Evolutionary conservation across 345 rosid species (phyloP).

Genomic region (Erysimum cheiranthoides): DNA sequence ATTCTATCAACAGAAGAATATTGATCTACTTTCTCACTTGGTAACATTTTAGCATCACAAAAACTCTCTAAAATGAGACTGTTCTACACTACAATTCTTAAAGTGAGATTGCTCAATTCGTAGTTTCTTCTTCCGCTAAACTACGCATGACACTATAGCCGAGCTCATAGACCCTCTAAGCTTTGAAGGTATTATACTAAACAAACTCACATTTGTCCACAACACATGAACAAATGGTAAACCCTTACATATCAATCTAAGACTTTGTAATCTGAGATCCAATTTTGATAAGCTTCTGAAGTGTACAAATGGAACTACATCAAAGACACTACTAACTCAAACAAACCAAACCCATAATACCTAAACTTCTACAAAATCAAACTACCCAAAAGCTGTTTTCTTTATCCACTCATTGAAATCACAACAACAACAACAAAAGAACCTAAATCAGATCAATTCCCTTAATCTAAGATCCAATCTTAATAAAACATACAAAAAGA

Average conservation of each 20-base stretch:
- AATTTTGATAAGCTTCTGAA: not conserved
- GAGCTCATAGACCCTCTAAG: constrained; percentile 2
- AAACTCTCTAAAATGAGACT: not conserved
- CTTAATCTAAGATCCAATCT: not conserved
- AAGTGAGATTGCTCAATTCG: not conserved
- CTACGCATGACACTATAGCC: not conserved
- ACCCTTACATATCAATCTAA: not conserved
- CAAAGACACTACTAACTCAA: not conserved
- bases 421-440: not conserved
- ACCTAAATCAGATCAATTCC: not conserved
- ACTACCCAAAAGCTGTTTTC: not conserved
- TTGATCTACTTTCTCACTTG: not conserved
- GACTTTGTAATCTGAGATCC: not conserved
- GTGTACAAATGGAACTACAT: not conserved
- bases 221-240: constrained; percentile 6
- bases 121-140: not conserved
- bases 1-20: not conserved
- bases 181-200: not conserved
- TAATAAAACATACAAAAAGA: not conserved
- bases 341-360: not conserved
- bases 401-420: constrained; percentile 1
- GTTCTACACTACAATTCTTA: not conserved
- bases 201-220: constrained; percentile 1
- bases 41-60: not conserved
- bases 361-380: not conserved